Evolutionary conservation across 768 basidiomycete genomes (phyloP).

Genomic region (Kwoniella dejecticola): DNA sequence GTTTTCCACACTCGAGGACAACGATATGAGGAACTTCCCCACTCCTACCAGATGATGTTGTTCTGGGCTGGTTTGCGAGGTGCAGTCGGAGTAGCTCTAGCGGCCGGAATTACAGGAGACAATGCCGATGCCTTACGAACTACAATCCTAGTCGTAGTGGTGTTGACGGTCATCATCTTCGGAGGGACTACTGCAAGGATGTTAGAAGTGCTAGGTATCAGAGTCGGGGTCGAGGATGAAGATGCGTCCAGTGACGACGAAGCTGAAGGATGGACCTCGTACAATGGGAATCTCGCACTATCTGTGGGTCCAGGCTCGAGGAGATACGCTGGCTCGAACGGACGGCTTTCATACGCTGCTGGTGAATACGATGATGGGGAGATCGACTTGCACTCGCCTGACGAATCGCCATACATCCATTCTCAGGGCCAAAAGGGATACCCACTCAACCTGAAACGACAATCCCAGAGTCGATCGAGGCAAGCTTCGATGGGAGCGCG

Average conservation of each 20-base stretch:
- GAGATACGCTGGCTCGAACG: constrained; percentile 44
- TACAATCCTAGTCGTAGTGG: constrained; percentile 93
- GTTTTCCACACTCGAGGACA: constrained; percentile 84
- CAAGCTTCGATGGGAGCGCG: constrained; percentile 8
- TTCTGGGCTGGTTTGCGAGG: constrained; percentile 98
- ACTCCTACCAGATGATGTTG: constrained; percentile 99
- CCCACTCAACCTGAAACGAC: constrained; percentile 2
- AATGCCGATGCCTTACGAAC: constrained; percentile 88
- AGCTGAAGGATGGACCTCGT: constrained; percentile 53
- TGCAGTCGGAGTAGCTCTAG: constrained; percentile 95
- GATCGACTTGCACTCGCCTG: constrained; percentile 34
- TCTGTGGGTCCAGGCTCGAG: constrained; percentile 47
- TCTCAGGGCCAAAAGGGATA: constrained; percentile 1
- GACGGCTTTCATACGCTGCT: constrained; percentile 19
- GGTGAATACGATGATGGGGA: constrained; percentile 47
- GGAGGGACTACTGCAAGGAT: constrained; percentile 97
- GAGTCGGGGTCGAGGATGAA: constrained; percentile 93
- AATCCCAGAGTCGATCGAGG: constrained; percentile 17
- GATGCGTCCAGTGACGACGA: constrained; percentile 63
- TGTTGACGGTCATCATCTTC: constrained; percentile 89
- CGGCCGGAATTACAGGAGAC: constrained; percentile 90
- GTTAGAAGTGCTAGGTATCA: constrained; percentile 94
- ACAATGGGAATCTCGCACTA: constrained; percentile 43
- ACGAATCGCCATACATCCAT: constrained; percentile 41
- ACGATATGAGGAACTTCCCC: constrained; percentile 85